Conservation (phyloP, 805 yeast genomes). For the Wickerhamomyces pijperi region DNA sequence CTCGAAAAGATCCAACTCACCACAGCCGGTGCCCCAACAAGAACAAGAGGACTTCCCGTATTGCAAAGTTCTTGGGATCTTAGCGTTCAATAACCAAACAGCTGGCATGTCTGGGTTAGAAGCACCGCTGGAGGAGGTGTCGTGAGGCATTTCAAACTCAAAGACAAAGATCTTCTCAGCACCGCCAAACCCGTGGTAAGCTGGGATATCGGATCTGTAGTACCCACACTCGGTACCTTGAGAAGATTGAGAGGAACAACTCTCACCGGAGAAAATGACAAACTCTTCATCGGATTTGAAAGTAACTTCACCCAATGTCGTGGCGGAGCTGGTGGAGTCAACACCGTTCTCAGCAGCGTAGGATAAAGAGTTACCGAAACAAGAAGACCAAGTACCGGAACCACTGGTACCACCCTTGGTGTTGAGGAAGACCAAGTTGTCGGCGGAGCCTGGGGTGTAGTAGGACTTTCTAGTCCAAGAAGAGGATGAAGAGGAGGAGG, state of each 20-base stretch:
- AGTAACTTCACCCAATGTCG: conserved; percentile 57
- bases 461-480: conserved; percentile 70
- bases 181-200: conserved; percentile 92
- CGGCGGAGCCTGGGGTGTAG: conserved; percentile 61
- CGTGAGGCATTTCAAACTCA: conserved; percentile 90
- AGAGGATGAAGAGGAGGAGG: conserved; percentile 25
- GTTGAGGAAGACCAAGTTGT: conserved; percentile 76
- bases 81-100: conserved; percentile 89
- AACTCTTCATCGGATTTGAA: conserved; percentile 68
- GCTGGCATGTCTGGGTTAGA: conserved; percentile 95
- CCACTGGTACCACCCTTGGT: conserved; percentile 71
- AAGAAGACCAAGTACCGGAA: conserved; percentile 79
- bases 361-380: conserved; percentile 89
- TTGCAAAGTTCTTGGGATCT: conserved; percentile 93
- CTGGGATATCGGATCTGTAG: conserved; percentile 79
- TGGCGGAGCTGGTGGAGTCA: conserved; percentile 58
- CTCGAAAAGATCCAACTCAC: conserved; percentile 94
- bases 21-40: conserved; percentile 96
- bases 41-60: conserved; percentile 82
- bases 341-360: conserved; percentile 72
- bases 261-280: conserved; percentile 66
- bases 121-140: conserved; percentile 28
- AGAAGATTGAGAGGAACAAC: conserved; percentile 34
- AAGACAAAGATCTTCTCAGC: conserved; percentile 75
- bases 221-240: conserved; percentile 54